Percentiles rank a stretch among this genome's conserved stretches.
Evolutionary conservation across 2,329 filamentous ascomycete genomes (phyloP).

Genomic region (Coniochaeta sp.): DNA sequence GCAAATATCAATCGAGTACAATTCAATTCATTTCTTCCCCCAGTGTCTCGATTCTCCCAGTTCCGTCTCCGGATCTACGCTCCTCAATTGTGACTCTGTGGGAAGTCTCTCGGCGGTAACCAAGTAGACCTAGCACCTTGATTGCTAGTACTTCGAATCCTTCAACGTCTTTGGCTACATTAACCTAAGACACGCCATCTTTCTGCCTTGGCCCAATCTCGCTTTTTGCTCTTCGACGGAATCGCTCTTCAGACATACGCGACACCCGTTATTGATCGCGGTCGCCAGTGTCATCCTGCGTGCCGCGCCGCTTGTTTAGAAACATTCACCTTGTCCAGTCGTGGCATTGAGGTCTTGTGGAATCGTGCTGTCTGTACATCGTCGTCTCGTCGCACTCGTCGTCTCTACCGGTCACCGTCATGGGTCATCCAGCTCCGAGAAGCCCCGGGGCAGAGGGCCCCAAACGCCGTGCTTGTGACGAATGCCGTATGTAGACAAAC

Average conservation of each 20-base stretch:
- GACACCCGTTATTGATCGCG: neutral
- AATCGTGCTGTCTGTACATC: neutral
- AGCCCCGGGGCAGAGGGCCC: constrained; percentile 9
- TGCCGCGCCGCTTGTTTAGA: neutral
- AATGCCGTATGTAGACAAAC: constrained; percentile 50
- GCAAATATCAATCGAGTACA: neutral
- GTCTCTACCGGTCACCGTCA: neutral
- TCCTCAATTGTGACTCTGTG: neutral
- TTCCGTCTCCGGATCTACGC: neutral
- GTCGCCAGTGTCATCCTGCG: neutral
- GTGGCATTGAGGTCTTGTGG: neutral
- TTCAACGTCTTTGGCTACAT: neutral
- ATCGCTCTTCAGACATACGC: neutral
- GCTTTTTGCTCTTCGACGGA: neutral
- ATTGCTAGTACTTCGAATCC: neutral
- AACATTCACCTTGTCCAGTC: neutral
- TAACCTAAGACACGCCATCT: neutral
- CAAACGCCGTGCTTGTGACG: constrained; percentile 58
- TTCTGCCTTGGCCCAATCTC: neutral
- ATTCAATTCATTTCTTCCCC: neutral
- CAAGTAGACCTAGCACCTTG: neutral
- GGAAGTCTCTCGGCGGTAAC: neutral
- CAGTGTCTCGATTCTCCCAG: neutral
- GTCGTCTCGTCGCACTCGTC: neutral
- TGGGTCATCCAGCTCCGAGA: neutral